These are phyloP conservation scores for Talaromyces sp. DNA, from an alignment of 2,329 filamentous ascomycete genomes.

Conservation along the genomic window DNA sequence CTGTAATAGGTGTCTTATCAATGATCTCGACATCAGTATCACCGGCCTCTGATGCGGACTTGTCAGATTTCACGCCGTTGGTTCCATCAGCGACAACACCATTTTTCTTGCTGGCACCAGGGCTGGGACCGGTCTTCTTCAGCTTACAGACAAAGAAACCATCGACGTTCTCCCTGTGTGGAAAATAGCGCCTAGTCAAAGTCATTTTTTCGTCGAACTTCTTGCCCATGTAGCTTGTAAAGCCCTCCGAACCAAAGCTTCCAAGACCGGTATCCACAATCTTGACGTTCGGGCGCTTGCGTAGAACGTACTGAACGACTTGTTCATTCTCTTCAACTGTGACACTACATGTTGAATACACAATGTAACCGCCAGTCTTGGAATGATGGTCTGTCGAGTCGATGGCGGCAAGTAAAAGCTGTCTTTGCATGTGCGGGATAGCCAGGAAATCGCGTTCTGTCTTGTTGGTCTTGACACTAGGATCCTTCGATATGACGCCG, in stretches of 20 bases:
- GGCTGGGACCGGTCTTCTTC: constrained; percentile 80
- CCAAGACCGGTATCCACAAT: constrained; percentile 82
- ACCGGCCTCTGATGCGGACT: constrained; percentile 18
- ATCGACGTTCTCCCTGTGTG: constrained; percentile 89
- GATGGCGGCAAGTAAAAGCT: constrained; percentile 85
- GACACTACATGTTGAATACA: constrained; percentile 95
- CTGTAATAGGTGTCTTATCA: constrained; percentile 65
- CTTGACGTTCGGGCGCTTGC: constrained; percentile 85
- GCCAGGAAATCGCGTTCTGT: constrained; percentile 90
- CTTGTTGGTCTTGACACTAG: constrained; percentile 97
- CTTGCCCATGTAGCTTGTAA: constrained; percentile 86
- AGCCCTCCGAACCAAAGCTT: constrained; percentile 85
- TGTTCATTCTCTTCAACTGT: constrained; percentile 91
- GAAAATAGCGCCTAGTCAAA: constrained; percentile 79
- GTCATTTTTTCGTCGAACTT: constrained; percentile 81
- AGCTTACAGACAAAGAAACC: constrained; percentile 98
- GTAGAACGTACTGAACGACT: constrained; percentile 89
- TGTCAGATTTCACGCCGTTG: constrained; percentile 19
- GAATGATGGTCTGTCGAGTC: constrained; percentile 88
- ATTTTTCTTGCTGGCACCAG: constrained; percentile 30
- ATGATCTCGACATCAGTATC: constrained; percentile 43
- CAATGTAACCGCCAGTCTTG: constrained; percentile 90
- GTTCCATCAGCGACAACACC: constrained; percentile 8
- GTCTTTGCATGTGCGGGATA: constrained; percentile 90
- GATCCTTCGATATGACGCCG: constrained; percentile 94